phyloP scores from a whole-genome alignment of 1,284 basidiomycete species.

The Sphagnurus paluster region DNA sequence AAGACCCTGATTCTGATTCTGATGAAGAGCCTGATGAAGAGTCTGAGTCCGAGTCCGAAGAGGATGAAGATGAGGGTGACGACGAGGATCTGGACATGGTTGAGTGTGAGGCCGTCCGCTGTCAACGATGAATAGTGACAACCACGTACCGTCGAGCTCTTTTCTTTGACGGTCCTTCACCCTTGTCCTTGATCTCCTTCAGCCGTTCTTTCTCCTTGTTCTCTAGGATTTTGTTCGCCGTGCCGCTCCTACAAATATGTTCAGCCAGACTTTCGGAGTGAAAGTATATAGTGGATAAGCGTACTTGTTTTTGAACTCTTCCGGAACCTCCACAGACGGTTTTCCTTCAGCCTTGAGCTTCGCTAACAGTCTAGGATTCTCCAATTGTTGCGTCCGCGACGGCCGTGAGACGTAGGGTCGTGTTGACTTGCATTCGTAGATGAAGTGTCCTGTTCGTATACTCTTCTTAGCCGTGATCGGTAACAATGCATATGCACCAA shows the following conservation, averaged over 20 bases:
- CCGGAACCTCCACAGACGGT: constrained; percentile 74
- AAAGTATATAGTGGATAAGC: constrained; percentile 22
- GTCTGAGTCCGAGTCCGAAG: constrained; percentile 12
- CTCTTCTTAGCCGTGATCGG: background rate
- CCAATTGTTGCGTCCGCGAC: constrained; percentile 73
- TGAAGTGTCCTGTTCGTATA: constrained; percentile 66
- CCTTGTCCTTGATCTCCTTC: constrained; percentile 43
- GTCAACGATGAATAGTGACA: background rate
- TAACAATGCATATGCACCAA: background rate
- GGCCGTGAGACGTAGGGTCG: constrained; percentile 77
- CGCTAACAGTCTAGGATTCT: constrained; percentile 64
- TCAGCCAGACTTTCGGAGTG: background rate
- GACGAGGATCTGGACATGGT: constrained; percentile 18
- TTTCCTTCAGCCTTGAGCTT: constrained; percentile 67
- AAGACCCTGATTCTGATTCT: constrained; percentile 47
- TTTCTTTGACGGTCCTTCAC: constrained; percentile 43
- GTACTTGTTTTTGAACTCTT: constrained; percentile 78
- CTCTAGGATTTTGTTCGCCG: constrained; percentile 72
- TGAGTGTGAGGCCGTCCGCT: too few species aligned
- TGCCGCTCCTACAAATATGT: constrained; percentile 50
- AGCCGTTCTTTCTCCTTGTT: constrained; percentile 70
- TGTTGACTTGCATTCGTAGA: constrained; percentile 71
- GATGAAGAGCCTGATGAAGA: constrained; percentile 27
- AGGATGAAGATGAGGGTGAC: constrained; percentile 15
- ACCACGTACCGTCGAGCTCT: constrained; percentile 49